Evolutionary conservation across 768 basidiomycete species (phyloP), one percentile per base, ranked within the genome.

Genomic region (Boletellus ananiceps): DNA sequence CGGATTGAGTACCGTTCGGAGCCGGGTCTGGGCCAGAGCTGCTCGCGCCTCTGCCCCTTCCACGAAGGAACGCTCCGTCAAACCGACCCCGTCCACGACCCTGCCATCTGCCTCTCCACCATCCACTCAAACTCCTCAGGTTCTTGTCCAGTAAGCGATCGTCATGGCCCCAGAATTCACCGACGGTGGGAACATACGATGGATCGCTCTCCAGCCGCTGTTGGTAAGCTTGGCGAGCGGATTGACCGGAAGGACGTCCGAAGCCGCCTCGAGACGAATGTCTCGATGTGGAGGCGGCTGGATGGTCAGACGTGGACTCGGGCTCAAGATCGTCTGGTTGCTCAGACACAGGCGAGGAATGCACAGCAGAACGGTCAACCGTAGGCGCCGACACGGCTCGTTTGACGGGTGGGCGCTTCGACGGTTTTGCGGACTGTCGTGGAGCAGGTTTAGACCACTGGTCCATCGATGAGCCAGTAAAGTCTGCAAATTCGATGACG

Each of bases 131-230:
- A 62, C 84, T 86, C 36, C 91, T 80, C 36, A 90, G 68, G 52
- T 88, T 83, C 66, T 88, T 88, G 67, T 89, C 86, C 63, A 91
- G 72, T 47, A 93, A 71, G 40, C 93, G 84, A 65, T 95, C 93
- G 66, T 96, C 93, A 63, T 96, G 93, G 5, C 88, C 84, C 92
- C 91, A 96, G 63, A 96, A 96, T 54, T 85, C 86, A 47, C 93
- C 93, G 19, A 94, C 87, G 21, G 83, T 86, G 19, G 93, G 93
- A 25, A 91, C 87, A 64, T 84, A 93, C 2, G 90, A 88, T 2
- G 93, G 93, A 64, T 96, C 93, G 11, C 69, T 74, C 49, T 90
- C 84, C 21, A 95, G 74, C 27, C 85, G 82, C 55, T 88, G 79
- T 54, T 90, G 84, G 68, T 96, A 95, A 16, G 83, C 87, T 64